These are phyloP conservation scores for Talaromyces sp. DNA, from an alignment of 2,329 filamentous ascomycete species.

Conservation along the genomic window DNA sequence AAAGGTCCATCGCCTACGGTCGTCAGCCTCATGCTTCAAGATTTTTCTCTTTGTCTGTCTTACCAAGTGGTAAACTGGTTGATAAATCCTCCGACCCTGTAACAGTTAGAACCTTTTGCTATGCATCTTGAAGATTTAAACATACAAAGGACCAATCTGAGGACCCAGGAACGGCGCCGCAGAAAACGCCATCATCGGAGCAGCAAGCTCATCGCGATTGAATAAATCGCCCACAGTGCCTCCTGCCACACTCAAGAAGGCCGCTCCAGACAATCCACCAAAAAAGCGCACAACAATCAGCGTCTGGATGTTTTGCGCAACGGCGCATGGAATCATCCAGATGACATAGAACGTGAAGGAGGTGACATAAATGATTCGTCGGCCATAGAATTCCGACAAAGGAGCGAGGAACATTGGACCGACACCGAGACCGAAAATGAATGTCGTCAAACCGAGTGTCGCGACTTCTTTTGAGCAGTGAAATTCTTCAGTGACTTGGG, in stretches of 20 bases:
- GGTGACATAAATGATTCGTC: constrained; percentile 73
- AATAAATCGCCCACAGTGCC: constrained; percentile 63
- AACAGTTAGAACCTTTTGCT: constrained; percentile 11
- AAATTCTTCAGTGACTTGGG: constrained; percentile 73
- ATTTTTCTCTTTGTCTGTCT: neutral
- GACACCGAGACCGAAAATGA: constrained; percentile 72
- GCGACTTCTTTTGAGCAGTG: constrained; percentile 66
- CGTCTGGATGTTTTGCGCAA: constrained; percentile 76
- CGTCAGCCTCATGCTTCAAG: neutral
- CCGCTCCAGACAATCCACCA: constrained; percentile 45
- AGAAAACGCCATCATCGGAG: constrained; percentile 80
- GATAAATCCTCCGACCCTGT: constrained; percentile 68
- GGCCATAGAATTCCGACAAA: constrained; percentile 74
- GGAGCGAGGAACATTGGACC: constrained; percentile 64
- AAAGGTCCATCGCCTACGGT: constrained; percentile 67
- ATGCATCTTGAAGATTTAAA: neutral
- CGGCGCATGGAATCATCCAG: constrained; percentile 76
- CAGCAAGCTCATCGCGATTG: constrained; percentile 62
- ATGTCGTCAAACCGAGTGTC: constrained; percentile 76
- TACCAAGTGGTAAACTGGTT: constrained; percentile 60
- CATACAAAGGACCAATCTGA: constrained; percentile 58
- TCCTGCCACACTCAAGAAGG: constrained; percentile 68
- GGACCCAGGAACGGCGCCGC: constrained; percentile 56
- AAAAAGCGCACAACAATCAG: constrained; percentile 77
- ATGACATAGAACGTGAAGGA: constrained; percentile 73